Base-by-base conservation (phyloP, 2,329 filamentous ascomycete genomes). In the Hypomyces rosellus region DNA sequence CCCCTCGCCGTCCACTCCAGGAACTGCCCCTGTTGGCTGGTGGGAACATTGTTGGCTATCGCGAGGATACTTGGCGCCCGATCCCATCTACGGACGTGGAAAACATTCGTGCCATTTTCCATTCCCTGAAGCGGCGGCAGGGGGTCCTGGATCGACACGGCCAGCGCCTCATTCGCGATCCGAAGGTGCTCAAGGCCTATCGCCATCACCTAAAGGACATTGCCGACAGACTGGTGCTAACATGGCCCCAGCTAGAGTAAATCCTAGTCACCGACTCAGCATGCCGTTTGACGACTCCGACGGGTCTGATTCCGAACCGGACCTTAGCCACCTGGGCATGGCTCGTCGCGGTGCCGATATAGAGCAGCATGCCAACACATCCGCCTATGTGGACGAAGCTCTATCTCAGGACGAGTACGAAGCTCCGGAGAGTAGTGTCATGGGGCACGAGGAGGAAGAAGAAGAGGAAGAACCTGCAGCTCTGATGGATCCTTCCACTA, bases 401-500 rank as follows among this genome's bases (percentile, higher is more conserved):
- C 54, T 65, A 42, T 60, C 59, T 13, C 59, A 65, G 9, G 66
- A 64, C 33, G 60, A 65, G 25, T 63, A 65, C 43, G 66, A 68
- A 14, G 57, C 53, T 4, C 64, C 67, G 22, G 61, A 65, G 30
- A 61, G 57, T 3, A 63, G 62, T 48, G 52, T 64, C 20, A 56
- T 59, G 15, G 59, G 55, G 4, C 66, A 60, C 4, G 64, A 67
- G 2, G 67, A 69, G 3, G 69, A 70, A 18, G 67, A 56, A 5
- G 66, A 66, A 3, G 65, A 68, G 6, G 68, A 72, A 30, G 69
- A 69, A 18, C 62, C 61, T 15, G 56, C 62, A 4, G 61, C 65
- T 1, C 78, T 84, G 47, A 74, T 83, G 50, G 72, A 81, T 13
- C 69, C 74, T 15, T 75, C 75, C 15, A 63, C 76, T 11, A 75